Base-by-base conservation (phyloP, 2,329 filamentous ascomycete genomes). In the Fusarium sp. region DNA sequence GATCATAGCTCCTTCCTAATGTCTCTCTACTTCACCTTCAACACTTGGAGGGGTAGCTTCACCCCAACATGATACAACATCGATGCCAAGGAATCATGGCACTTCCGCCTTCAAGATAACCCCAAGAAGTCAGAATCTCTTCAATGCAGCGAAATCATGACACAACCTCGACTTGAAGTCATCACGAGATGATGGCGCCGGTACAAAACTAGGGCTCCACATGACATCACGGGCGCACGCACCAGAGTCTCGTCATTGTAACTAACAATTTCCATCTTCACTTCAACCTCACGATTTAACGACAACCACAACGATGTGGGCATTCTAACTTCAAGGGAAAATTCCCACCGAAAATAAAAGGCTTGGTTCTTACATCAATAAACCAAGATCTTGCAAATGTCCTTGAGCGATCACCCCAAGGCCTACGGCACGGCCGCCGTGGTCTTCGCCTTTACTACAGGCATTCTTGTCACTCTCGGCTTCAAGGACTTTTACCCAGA, bases 401-500 rank as follows among this genome's bases (percentile, higher is more conserved):
- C 87, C 68, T 77, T 89, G 61, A 87, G 83, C 74, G 84, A 88
- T 72, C 87, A 90, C 68, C 86, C 87, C 25, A 85, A 84, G 75
- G 85, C 84, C 66, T 90, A 90, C 75, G 86, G 88, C 78, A 85
- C 85, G 4, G 87, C 89, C 27, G 92, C 90, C 67, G 78, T 93
- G 42, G 84, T 88, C 61, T 81, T 89, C 18, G 91, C 92, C 75
- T 97, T 97, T 74, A 78, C 90, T n/a, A 85, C 92, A 9, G 93
- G 94, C 44, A 85, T 93, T 58, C 82, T 93, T 56, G 79, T 94
- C 61, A 93, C 93, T 0, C 80, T 96, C 3, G 90, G 90, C 62
- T 89, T 93, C 81, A 93, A 93, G 79, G 91, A 95, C 76, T 79
- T 94, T 36, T 94, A 93, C 74, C 89, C 91, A 1, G 90, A 93